Conservation (phyloP, 805 yeast species). For the Teunomyces barrocoloradensis region DNA sequence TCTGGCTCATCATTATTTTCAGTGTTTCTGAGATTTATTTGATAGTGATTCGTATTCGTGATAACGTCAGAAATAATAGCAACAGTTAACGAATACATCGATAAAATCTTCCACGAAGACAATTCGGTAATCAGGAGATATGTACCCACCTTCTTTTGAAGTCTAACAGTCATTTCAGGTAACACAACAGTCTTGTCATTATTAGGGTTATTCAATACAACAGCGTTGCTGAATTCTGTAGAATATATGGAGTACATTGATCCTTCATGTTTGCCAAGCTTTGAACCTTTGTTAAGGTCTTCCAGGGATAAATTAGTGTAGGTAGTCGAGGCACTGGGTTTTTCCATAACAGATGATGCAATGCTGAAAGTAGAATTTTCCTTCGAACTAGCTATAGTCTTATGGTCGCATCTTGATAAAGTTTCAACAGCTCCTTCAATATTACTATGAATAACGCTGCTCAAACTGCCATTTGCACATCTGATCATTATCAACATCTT, state of each 20-base stretch:
- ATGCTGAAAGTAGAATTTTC: constrained; percentile 27
- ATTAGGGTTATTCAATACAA: constrained; percentile 23
- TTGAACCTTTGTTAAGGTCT: constrained; percentile 1
- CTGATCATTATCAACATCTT: constrained; percentile 31
- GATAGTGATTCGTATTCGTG: constrained; percentile 24
- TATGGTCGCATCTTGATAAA: background rate
- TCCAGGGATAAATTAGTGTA: constrained; percentile 3
- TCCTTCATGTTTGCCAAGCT: constrained; percentile 10
- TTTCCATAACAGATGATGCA: constrained; percentile 39
- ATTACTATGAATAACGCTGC: constrained; percentile 23
- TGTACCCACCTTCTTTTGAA: constrained; percentile 35
- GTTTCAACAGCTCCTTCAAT: constrained; percentile 18
- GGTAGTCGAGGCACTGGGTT: constrained; percentile 5
- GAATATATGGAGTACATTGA: constrained; percentile 21
- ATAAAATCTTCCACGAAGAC: constrained; percentile 43
- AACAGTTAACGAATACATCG: constrained; percentile 36
- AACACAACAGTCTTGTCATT: constrained; percentile 22
- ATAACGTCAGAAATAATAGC: constrained; percentile 26
- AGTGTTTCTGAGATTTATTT: constrained; percentile 24
- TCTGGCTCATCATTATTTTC: constrained; percentile 10
- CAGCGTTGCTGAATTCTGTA: constrained; percentile 17
- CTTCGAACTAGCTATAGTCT: constrained; percentile 6
- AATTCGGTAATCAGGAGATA: constrained; percentile 28
- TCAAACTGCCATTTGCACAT: constrained; percentile 27
- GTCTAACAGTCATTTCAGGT: constrained; percentile 32